phyloP scores from a whole-genome alignment of 140 eudicot genomes.

The Bidens hawaiensis region DNA sequence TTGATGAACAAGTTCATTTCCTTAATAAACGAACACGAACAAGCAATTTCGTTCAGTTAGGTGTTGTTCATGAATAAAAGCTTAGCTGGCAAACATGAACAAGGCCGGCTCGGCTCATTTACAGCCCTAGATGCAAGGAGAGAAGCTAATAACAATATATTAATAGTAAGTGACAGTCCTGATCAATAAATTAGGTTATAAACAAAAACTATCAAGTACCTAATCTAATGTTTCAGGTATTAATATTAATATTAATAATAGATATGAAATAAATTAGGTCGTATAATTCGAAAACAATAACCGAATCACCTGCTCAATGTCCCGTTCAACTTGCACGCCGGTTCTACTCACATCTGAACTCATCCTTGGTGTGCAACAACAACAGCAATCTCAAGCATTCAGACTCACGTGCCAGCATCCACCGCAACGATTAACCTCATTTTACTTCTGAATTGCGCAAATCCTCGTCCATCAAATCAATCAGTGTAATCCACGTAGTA shows the following conservation, averaged over 20 bases:
- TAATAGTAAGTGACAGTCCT: neutral
- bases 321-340: conserved; percentile 75
- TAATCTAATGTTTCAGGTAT: neutral
- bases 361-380: conserved; percentile 48
- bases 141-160: too few relatives aligned
- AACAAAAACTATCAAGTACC: neutral
- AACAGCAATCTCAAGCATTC: conserved; percentile 15
- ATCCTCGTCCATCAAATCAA: conserved; percentile 14
- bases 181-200: neutral
- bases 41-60: too few relatives aligned
- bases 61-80: too few relatives aligned
- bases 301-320: conserved; percentile 66
- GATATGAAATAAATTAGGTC: too few relatives aligned
- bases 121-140: too few relatives aligned
- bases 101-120: too few relatives aligned
- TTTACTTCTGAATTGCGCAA: neutral
- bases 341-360: conserved; percentile 59
- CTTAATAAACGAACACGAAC: too few relatives aligned
- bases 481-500: conserved; percentile 1
- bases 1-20: too few relatives aligned
- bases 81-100: too few relatives aligned
- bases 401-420: conserved; percentile 14
- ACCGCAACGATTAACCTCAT: conserved; percentile 13
- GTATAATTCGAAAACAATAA: neutral
- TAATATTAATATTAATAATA: too few relatives aligned